Base-by-base conservation (phyloP, 2,329 filamentous ascomycete species). In the Penicillium decumbens region DNA sequence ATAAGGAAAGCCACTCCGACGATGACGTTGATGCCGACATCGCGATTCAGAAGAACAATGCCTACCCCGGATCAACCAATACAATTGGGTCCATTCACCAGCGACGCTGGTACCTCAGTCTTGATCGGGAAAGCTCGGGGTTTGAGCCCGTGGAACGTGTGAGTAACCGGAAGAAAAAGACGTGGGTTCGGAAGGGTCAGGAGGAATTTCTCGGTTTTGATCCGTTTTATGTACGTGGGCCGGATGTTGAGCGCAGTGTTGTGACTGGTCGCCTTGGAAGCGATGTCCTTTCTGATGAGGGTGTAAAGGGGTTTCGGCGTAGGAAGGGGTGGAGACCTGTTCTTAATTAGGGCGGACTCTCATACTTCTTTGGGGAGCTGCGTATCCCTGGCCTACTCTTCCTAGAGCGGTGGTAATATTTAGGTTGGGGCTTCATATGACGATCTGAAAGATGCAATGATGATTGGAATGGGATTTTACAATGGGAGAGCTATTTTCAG, bases 1-100 rank as follows among this genome's bases (percentile, higher is more conserved):
- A 50, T 5, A 15, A 48, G 9, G 35, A 41, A 8, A 45, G 35
- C 8, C 57, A 61, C 8, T 42, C 54, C 7, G 41, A 58, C 29
- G 37, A 59, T 45, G 50, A 56, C 7, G 73, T 80, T 48, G 77
- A 82, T 50, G 75, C 80, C 49, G 77, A 82, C 50, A 75, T 78
- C 33, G 67, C 78, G 25, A 77, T 85, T 23, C 77, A 81, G 6
- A 64, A 64, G 2, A 80, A 77, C 5, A 88, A 88, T 58, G 82
- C 84, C 4, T 88, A 88, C 59, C 70, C 78, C 0, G 84, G 85
- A 4, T 82, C 85, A 0, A 73, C 60, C 1, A 88, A 88, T 59
- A 79, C 75, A 2, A 83, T 88, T 35, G 81, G 79, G 5, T 87
- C 83, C 32, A 72, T 88, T 3, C 79, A 88, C 58, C 84, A 88